Conservation (phyloP, 768 basidiomycete genomes). For the Mycena venus region DNA sequence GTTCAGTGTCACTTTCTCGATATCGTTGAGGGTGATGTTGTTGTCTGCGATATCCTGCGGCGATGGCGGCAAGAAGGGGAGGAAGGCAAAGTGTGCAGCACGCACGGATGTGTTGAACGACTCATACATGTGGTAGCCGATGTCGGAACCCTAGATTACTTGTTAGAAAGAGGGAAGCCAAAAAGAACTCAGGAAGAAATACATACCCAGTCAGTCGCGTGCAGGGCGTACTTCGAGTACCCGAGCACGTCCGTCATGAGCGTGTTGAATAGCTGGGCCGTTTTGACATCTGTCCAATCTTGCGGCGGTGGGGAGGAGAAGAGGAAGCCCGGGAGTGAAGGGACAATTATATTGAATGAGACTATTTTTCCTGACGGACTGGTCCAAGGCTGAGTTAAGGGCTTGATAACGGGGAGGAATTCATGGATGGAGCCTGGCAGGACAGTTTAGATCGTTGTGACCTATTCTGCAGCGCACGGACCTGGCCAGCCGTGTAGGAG, state of each 20-base stretch:
- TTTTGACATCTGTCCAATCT: constrained; percentile 39
- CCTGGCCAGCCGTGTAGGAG: constrained; percentile 32
- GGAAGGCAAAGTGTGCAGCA: constrained; percentile 27
- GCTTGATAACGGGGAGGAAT: constrained; percentile 26
- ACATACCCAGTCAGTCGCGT: constrained; percentile 43
- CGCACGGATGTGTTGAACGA: constrained; percentile 22
- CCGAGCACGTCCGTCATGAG: constrained; percentile 43
- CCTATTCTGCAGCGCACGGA: not conserved
- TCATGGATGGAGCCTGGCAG: constrained; percentile 25
- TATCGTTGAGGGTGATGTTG: constrained; percentile 8
- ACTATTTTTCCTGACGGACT: constrained; percentile 2
- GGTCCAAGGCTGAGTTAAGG: constrained; percentile 4
- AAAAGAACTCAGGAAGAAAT: not conserved
- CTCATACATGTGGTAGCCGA: constrained; percentile 17
- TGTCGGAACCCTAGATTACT: constrained; percentile 6
- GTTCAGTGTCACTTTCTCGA: constrained; percentile 12
- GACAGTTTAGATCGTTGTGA: not conserved
- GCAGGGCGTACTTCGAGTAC: constrained; percentile 37
- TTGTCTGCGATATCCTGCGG: constrained; percentile 8
- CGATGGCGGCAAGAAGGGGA: constrained; percentile 13
- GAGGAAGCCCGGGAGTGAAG: constrained; percentile 35
- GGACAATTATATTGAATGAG: constrained; percentile 19
- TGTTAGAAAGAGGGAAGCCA: not conserved
- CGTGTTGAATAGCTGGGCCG: constrained; percentile 39
- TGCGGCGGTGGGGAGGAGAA: constrained; percentile 30